These are phyloP conservation scores for Lycium barbarum DNA, from an alignment of 257 asterid genomes.

Conservation along the genomic window DNA sequence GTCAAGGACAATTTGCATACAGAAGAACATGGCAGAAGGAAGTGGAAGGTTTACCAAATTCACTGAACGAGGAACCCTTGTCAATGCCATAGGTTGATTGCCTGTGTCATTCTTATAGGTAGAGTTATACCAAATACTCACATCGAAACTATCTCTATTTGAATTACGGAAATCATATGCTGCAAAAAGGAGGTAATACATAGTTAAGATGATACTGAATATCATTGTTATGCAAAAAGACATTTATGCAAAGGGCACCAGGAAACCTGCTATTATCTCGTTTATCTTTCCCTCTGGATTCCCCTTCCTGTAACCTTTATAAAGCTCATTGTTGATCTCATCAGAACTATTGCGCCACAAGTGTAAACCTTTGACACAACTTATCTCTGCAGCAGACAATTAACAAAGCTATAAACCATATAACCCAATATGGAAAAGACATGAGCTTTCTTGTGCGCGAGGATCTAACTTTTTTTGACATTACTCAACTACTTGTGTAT, in stretches of 20 bases:
- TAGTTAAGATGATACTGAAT: constrained; percentile 36
- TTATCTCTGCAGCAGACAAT: constrained; percentile 58
- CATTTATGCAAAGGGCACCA: constrained; percentile 27
- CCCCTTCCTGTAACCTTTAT: constrained; percentile 83
- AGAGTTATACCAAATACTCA: constrained; percentile 90
- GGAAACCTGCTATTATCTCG: constrained; percentile 81
- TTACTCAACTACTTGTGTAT: neutral
- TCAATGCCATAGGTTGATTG: constrained; percentile 57
- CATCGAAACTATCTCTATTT: constrained; percentile 63
- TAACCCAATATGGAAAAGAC: constrained; percentile 4
- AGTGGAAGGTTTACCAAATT: constrained; percentile 70
- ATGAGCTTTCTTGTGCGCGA: neutral
- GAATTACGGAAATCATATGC: constrained; percentile 88
- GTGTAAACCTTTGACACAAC: constrained; percentile 67
- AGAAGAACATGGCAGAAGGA: constrained; percentile 31
- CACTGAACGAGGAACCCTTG: constrained; percentile 92
- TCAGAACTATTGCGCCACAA: constrained; percentile 92
- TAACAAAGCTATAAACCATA: constrained; percentile 27
- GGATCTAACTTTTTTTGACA: neutral
- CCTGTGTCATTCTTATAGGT: constrained; percentile 84
- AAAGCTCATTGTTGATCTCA: constrained; percentile 83
- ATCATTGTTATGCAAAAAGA: constrained; percentile 28
- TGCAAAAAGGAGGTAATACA: constrained; percentile 50
- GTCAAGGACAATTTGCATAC: neutral
- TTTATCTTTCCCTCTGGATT: constrained; percentile 71